Conservation (phyloP, 257 asterid genomes). For the Forsythia viridissima region DNA sequence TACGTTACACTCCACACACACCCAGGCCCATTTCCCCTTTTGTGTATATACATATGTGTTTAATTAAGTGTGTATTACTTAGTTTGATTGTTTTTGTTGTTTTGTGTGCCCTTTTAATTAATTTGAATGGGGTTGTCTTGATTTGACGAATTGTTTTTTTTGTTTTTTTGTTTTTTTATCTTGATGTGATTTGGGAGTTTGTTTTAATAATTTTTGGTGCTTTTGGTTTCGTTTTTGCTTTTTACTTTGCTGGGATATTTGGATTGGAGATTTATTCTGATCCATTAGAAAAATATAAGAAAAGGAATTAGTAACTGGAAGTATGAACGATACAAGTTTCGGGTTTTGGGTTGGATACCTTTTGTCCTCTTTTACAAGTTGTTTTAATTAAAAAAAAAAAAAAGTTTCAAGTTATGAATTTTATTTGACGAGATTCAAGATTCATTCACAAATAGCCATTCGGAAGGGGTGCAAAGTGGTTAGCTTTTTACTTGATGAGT, state of each 20-base stretch:
- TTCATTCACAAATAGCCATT: neutral
- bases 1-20: conserved; percentile 16
- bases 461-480: neutral
- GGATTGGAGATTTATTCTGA: conserved; percentile 7
- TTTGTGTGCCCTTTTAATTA: conserved; percentile 12
- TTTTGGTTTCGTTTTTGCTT: neutral
- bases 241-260: neutral
- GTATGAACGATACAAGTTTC: neutral
- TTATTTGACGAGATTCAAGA: too few species aligned
- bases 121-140: conserved; percentile 20
- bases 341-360: neutral
- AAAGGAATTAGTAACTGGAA: neutral
- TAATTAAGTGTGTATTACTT: neutral
- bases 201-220: neutral
- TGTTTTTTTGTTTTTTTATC: conserved; percentile 13
- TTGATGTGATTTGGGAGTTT: conserved; percentile 18
- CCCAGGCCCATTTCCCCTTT: neutral
- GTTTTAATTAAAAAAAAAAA: too few species aligned
- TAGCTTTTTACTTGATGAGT: neutral
- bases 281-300: neutral
- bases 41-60: neutral
- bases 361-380: neutral
- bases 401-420: neutral
- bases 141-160: conserved; percentile 11
- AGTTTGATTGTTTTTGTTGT: neutral